Conservation (phyloP, 495 filamentous ascomycete genomes). For the Penicillium coffeae region DNA sequence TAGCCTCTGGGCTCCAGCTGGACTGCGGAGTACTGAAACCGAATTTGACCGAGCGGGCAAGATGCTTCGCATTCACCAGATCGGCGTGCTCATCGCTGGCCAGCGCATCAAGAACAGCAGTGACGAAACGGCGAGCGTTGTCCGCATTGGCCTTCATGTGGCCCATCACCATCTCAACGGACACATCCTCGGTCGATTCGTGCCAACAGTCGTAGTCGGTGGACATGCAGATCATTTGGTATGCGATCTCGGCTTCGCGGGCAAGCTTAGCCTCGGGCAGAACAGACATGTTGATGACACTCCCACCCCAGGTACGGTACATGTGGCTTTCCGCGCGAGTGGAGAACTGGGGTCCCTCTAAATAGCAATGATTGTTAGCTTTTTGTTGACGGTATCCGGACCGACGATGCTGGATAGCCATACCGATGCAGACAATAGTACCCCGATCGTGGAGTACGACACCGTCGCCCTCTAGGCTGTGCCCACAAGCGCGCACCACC, state of each 20-base stretch:
- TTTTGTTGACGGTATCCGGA: background rate
- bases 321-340: conserved; percentile 94
- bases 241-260: conserved; percentile 90
- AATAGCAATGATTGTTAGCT: conserved; percentile 6
- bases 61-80: conserved; percentile 69
- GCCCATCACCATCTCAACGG: conserved; percentile 94
- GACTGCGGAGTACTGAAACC: conserved; percentile 61
- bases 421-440: conserved; percentile 86
- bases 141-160: conserved; percentile 89
- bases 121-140: conserved; percentile 82
- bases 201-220: conserved; percentile 99
- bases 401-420: conserved; percentile 16
- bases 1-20: conserved; percentile 57
- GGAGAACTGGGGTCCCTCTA: conserved; percentile 92
- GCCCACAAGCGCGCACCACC: conserved; percentile 67
- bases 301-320: conserved; percentile 88
- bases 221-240: conserved; percentile 98
- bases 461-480: conserved; percentile 72
- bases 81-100: conserved; percentile 68
- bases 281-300: conserved; percentile 94
- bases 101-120: conserved; percentile 82
- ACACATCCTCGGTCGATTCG: conserved; percentile 66
- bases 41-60: conserved; percentile 56
- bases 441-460: conserved; percentile 74
- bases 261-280: conserved; percentile 97